Evolutionary conservation across 2,329 filamentous ascomycete genomes (phyloP), one percentile per base, ranked within the genome.

Genomic region (Seiridium unicorne): DNA sequence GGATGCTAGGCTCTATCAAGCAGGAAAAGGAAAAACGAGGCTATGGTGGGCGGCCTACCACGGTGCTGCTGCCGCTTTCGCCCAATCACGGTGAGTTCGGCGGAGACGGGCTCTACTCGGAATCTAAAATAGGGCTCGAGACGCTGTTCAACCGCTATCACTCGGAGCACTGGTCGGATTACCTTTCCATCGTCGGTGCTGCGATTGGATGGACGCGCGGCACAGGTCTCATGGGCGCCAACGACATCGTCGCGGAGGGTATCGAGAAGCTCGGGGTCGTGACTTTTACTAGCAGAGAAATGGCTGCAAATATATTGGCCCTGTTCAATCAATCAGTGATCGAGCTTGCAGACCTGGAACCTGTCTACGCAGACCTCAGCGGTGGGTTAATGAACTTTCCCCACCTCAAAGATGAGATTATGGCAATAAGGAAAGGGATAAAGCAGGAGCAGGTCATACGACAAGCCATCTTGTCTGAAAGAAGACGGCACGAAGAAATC

Each of bases 181-280:
- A 77, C 55, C 48, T 79, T 7, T 70, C 70, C 2, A 62, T 80
- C 3, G 76, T 73, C 55, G 77, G 77, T 7, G 74, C 71, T 4
- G 66, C 75, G 6, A 79, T 80, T 53, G 78, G 78, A 8, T 80
- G 77, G 77, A 80, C 77, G 5, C 69, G 77, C 42, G 76, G 75
- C 2, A 80, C 78, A 1, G 71, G 73, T 1, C 64, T 80, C 3
- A 81, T 80, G 78, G 67, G 62, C 2, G 72, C 62, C 42, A 80
- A 80, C 62, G 73, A 79, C 56, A 66, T 72, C 3, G 58, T 79
- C 4, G 74, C 77, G 1, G 69, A 73, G 46, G 74, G 66, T 4
- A 69, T 78, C 11, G 66, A 68, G 26, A 34, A 51, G 8, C 61
- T 68, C 1, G 76, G 73, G 5, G 65, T 77, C 9, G 61, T 63